Evolutionary conservation across 495 filamentous ascomycete species (phyloP), one percentile per base, ranked within the genome.

Genomic region (Evernia prunastri): DNA sequence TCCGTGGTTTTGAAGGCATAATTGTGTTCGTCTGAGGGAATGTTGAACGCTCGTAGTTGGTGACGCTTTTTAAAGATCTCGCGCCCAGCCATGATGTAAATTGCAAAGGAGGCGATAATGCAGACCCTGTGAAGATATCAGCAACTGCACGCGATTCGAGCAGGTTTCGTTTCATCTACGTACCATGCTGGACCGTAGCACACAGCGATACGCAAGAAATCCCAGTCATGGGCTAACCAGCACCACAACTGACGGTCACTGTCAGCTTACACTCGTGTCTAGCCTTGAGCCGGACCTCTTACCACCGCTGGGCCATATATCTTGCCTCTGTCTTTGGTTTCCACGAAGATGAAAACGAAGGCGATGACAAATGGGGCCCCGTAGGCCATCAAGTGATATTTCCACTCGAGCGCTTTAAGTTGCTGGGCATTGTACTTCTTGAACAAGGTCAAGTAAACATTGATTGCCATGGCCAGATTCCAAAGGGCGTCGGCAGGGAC

Each of bases 121-220:
- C 88, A 75, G 36, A 91, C 70, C 76, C 75, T 77, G 27, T 17
- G 36, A 42, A 40, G 36, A 13, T 27, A 29, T 64, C 42, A 67
- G 35, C 17, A 13, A n/a, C n/a, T 40, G 29, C 3, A 58, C 20
- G 20, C 20, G 53, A 5, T 43, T 13, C 25, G 51, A 27, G 10
- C n/a, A 2, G 59, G 27, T 25, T n/a, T 23, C 35, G 12, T 15
- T 35, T 43, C 2, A 2, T 29, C 12, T 47, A 68, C 78, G 72
- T 70, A 88, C 91, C 91, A 95, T 27, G 92, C 85, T 12, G 91
- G 91, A 0, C 82, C 91, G 70, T 96, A 96, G 73, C 93, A 94
- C 40, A 83, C 79, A 18, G 84, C 85, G 49, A 95, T 84, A 37
- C 90, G 85, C 64, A 91, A 81, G 43, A 87, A 80, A 63, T 90